Base-by-base conservation (phyloP, 176 grass and related monocot species). In the Ensete ventricosum region DNA sequence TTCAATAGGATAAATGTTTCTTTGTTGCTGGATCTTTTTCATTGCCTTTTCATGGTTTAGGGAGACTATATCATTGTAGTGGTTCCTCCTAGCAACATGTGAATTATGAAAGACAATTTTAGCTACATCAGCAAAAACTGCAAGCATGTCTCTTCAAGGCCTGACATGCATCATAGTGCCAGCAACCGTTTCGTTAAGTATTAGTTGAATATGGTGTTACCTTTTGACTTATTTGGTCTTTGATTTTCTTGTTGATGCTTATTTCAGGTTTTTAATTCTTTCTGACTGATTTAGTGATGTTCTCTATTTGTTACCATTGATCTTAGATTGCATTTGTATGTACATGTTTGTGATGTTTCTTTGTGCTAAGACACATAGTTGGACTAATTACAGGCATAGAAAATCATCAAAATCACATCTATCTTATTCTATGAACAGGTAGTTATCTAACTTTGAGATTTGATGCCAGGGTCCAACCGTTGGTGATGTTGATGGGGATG, bases 401-500 rank as follows among this genome's bases (percentile, higher is more conserved):
- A 49, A 13, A 19, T 70, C 9, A 50, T 60, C 16, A n/a, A 21
- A 19, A 60, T 9, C 21, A 14, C 11, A 24, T 25, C 34, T 22
- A 22, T 62, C 5, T 62, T 50, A 66, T 65, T n/a, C 23, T 72
- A 19, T 9, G 14, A 53, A 53, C 13, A 53, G 64, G n/a, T 7
- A 19, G 13, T 64, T 17, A 62, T 27, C 2, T 25, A 17, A 23
- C 2, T 60, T 79, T 11, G 49, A 59, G 14, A 80, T 84, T 63
- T 80, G 78, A 82, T 92, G 72, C 71, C 89, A 93, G 93, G 83
- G 87, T 72, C 93, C 93, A 74, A 93, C 93, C 9, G 78, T 97
- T 50, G 93, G 93, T 81, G 93, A 96, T 84, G 83, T 96, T 60
- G 76, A 96, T 86, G 93, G 93, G 85, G 93, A 96, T 76, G 89